These are phyloP conservation scores for Penicillium sp. DNA, from an alignment of 2,329 filamentous ascomycete genomes.

Conservation along the genomic window DNA sequence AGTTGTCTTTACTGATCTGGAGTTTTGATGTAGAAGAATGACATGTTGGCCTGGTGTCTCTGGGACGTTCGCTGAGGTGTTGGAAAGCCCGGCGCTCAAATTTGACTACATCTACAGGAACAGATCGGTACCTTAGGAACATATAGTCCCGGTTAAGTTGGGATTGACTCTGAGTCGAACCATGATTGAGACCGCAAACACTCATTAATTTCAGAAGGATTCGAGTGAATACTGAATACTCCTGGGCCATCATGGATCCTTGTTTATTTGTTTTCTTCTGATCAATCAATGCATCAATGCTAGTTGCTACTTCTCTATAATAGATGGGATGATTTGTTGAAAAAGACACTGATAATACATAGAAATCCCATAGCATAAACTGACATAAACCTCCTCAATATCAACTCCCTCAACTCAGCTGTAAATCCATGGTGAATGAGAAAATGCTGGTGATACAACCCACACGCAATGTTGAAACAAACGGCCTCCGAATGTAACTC, in stretches of 20 bases:
- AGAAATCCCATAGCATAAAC: too few species aligned
- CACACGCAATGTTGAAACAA: conserved; percentile 22
- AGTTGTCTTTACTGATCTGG: not conserved
- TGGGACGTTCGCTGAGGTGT: too few species aligned
- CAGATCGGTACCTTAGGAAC: too few species aligned
- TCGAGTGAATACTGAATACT: conserved; percentile 16
- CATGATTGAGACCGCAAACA: too few species aligned
- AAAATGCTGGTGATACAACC: conserved; percentile 7
- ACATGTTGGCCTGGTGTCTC: not conserved
- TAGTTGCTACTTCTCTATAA: not conserved
- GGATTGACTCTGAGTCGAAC: too few species aligned
- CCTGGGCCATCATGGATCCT: not conserved
- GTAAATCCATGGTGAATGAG: conserved; percentile 24
- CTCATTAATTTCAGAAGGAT: conserved; percentile 14
- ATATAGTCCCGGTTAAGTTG: too few species aligned
- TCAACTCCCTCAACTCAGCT: not conserved
- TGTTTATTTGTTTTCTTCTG: too few species aligned
- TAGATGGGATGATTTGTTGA: not conserved
- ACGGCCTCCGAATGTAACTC: not conserved
- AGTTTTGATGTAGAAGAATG: not conserved
- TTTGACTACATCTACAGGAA: too few species aligned
- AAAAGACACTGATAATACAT: not conserved
- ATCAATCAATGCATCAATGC: not conserved
- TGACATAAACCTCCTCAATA: too few species aligned
- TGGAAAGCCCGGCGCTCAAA: too few species aligned